Percentiles rank a stretch among this genome's conserved stretches.
Conservation (phyloP, 305 asterid species). For the Solanum hybrid region DNA sequence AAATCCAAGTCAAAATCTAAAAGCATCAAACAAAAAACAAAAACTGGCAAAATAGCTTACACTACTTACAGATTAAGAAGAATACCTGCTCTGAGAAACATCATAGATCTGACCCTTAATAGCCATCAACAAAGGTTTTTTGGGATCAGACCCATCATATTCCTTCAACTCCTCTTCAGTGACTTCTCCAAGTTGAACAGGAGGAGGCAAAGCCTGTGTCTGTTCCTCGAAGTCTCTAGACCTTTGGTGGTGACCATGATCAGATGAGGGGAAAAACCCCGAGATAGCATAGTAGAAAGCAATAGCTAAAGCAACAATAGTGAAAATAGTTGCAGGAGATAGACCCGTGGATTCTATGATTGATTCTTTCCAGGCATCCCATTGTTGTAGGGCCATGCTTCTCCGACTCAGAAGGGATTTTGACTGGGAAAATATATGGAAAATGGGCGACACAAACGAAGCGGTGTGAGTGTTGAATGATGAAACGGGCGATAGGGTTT, state of each 20-base stretch:
- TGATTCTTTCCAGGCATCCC: conserved; percentile 80
- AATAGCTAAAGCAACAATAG: conserved; percentile 56
- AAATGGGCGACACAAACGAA: not conserved
- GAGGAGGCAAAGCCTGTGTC: conserved; percentile 75
- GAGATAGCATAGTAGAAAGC: conserved; percentile 59
- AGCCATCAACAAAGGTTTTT: conserved; percentile 91
- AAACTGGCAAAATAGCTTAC: not conserved
- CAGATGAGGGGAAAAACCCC: conserved; percentile 48
- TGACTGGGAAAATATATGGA: not conserved
- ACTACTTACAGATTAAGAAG: not conserved
- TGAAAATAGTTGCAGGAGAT: conserved; percentile 79
- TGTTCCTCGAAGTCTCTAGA: conserved; percentile 48
- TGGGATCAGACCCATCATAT: conserved; percentile 71
- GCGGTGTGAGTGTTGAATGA: not conserved
- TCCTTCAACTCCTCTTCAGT: conserved; percentile 52
- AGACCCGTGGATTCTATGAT: conserved; percentile 79
- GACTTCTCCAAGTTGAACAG: conserved; percentile 84
- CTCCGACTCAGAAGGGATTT: conserved; percentile 2
- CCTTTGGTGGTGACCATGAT: conserved; percentile 31
- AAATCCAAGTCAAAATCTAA: not conserved
- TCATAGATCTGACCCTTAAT: conserved; percentile 96
- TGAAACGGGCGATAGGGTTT: not conserved
- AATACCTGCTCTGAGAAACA: conserved; percentile 79
- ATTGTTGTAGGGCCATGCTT: conserved; percentile 55
- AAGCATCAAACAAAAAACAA: not conserved